phyloP scores from a whole-genome alignment of 352 stramenopile species.

The Thalassiosira sp. region DNA sequence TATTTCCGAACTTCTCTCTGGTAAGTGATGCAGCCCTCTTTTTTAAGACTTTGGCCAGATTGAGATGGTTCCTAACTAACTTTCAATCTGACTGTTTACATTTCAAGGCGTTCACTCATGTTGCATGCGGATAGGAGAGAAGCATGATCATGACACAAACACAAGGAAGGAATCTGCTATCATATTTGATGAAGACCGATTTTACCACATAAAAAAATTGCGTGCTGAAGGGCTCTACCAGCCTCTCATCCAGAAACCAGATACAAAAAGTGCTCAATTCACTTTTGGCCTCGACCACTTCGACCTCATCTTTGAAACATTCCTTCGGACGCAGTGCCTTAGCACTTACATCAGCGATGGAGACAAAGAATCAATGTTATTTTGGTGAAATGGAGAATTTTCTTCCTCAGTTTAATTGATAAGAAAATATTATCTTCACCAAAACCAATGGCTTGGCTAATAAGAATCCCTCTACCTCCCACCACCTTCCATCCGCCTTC shows the following conservation, averaged over 20 bases:
- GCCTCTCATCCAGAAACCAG: constrained; percentile 43
- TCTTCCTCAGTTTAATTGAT: neutral
- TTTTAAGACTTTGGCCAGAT: constrained; percentile 1
- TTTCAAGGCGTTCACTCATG: constrained; percentile 54
- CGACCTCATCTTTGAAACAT: constrained; percentile 75
- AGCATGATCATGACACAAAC: constrained; percentile 15
- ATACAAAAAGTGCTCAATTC: constrained; percentile 30
- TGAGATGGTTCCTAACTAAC: constrained; percentile 9
- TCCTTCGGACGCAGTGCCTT: constrained; percentile 79
- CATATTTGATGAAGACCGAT: constrained; percentile 82
- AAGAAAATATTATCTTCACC: constrained; percentile 1
- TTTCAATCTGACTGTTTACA: no score
- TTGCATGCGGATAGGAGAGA: constrained; percentile 79
- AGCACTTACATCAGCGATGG: constrained; percentile 46
- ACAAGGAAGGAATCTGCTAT: constrained; percentile 57
- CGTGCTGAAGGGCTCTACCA: constrained; percentile 39
- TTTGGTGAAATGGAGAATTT: constrained; percentile 41
- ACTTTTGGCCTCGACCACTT: constrained; percentile 71
- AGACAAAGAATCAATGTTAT: constrained; percentile 52
- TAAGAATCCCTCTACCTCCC: no score
- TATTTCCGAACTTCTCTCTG: constrained; percentile 68
- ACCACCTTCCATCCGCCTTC: no score
- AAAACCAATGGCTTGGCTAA: no score
- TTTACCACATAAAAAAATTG: constrained; percentile 76
- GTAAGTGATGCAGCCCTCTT: constrained; percentile 4